Evolutionary conservation across 495 filamentous ascomycete genomes (phyloP).

Genomic region (Talaromyces liani): DNA sequence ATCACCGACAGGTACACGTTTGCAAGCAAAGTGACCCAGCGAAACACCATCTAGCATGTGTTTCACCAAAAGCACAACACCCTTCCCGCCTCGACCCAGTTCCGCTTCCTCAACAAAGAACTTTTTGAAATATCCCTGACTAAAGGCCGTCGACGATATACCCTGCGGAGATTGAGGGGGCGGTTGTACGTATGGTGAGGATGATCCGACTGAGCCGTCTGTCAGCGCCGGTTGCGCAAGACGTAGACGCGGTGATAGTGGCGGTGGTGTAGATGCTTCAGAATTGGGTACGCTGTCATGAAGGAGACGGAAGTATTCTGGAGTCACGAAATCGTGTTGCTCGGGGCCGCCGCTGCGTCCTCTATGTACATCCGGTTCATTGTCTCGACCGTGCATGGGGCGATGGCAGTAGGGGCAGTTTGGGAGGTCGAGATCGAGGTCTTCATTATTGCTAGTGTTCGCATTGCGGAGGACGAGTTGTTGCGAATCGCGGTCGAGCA

Average conservation of each 20-base stretch:
- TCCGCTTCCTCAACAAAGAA: constrained; percentile 86
- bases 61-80: constrained; percentile 83
- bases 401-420: constrained; percentile 87
- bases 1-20: constrained; percentile 90
- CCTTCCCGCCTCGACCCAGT: constrained; percentile 86
- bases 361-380: constrained; percentile 30
- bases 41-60: constrained; percentile 84
- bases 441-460: constrained; percentile 22
- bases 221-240: constrained; percentile 41
- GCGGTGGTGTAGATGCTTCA: constrained; percentile 27
- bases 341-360: constrained; percentile 16
- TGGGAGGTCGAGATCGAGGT: constrained; percentile 42
- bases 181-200: constrained; percentile 40
- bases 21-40: constrained; percentile 90
- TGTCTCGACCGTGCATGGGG: constrained; percentile 50
- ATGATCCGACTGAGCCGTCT: constrained; percentile 24
- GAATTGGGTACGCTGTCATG: constrained; percentile 52
- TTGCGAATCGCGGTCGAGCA: constrained; percentile 77
- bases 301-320: constrained; percentile 91
- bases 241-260: constrained; percentile 46
- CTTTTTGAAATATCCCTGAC: constrained; percentile 78
- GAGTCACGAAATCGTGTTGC: constrained; percentile 69
- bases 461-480: constrained; percentile 73
- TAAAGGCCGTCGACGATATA: constrained; percentile 81
- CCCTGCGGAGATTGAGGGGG: constrained; percentile 45